Evolutionary conservation across 2,329 filamentous ascomycete species (phyloP), one percentile per base, ranked within the genome.

Genomic region (Hymenoscyphus albidus): DNA sequence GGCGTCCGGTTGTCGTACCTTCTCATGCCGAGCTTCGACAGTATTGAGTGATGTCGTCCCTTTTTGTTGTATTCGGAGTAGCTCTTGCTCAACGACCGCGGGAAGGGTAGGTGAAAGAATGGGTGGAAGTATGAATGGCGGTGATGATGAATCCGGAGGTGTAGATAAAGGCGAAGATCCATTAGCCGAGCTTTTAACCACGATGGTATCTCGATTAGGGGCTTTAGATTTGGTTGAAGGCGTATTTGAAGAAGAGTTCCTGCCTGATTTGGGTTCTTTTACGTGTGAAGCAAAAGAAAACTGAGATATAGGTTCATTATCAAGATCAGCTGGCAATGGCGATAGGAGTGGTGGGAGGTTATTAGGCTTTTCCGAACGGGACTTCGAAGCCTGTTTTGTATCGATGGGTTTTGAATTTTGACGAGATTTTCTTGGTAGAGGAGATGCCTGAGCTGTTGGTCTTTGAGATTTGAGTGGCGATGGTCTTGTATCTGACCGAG

Each of bases 81-180:
- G 64, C 56, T 73, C 73, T 66, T 70, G 66, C 55, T 76, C 74
- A 3, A 76, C 67, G 18, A 72, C 59, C 54, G 68, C 65, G 54
- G 74, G 74, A 5, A 76, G 71, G 44, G 65, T 67, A n/a, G 73
- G 72, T 9, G 74, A 74, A 10, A 76, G 61, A 18, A 75, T 64
- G 16, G 63, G 66, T 22, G 74, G 74, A 40, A 74, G 68, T 10
- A 66, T 63, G 44, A 73, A 71, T 56, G 64, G 59, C 5, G 65
- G 59, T 12, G 61, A 58, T 22, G 68, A 59, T 12, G 66, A 69
- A 51, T 67, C 65, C n/a, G 66, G 65, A 10, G 68, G 67, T 10
- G 67, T 66, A 3, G 65, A 67, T 27, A 66, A 61, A 6, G 68
- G 65, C 3, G 70, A 70, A 12, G 68, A 65, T 31, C 62, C 54